Conservation (phyloP, 176 grass and related monocot species). For the Oryza meridionalis region DNA sequence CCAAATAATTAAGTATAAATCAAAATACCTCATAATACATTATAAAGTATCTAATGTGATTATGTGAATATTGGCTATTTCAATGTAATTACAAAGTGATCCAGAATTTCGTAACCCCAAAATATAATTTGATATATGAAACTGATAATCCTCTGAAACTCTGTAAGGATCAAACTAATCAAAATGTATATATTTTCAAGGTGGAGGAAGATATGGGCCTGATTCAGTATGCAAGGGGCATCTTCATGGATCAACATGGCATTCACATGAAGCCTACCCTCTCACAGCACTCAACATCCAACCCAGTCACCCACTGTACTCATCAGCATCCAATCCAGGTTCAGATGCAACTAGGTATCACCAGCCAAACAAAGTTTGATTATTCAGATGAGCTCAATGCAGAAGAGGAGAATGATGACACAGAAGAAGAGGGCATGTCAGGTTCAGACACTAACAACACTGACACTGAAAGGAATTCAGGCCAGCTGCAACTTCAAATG, state of each 20-base stretch:
- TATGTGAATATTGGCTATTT: neutral
- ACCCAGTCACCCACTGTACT: slow-evolving; percentile 39
- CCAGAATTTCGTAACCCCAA: neutral
- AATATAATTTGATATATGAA: neutral
- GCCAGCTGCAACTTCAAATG: neutral
- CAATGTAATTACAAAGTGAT: neutral
- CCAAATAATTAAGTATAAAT: neutral
- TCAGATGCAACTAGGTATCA: neutral
- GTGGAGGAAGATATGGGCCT: slow-evolving; percentile 72
- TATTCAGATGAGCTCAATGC: neutral
- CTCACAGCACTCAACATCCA: slow-evolving; percentile 82
- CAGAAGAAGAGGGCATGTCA: slow-evolving; percentile 34
- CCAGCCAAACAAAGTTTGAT: neutral
- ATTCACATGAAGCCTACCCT: slow-evolving; percentile 52
- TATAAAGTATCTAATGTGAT: neutral
- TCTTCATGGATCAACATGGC: slow-evolving; percentile 65
- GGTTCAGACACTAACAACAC: slow-evolving; percentile 50
- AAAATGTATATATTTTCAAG: slow-evolving; percentile 45
- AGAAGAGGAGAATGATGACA: neutral
- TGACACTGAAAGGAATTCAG: slow-evolving; percentile 33
- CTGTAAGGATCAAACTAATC: neutral
- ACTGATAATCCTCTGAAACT: neutral
- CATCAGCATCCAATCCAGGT: slow-evolving; percentile 24
- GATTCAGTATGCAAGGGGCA: slow-evolving; percentile 60
- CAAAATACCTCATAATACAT: neutral